Evolutionary conservation across 352 stramenopile genomes (phyloP).

Genomic region (Pythium volutum): DNA sequence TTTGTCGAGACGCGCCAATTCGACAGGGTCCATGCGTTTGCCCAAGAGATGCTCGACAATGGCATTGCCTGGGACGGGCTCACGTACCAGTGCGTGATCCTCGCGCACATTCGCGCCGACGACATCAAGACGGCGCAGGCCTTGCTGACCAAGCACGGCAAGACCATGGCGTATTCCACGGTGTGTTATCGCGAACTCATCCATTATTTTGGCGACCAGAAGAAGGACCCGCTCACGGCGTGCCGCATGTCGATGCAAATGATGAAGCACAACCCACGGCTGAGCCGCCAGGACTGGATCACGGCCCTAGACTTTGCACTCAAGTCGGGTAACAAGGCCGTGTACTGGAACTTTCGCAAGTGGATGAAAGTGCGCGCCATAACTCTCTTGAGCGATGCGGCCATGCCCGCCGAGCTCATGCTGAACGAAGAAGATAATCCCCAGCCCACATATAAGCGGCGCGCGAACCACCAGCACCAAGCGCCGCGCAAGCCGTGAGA

Average conservation of each 20-base stretch:
- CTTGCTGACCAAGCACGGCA: conserved; percentile 63
- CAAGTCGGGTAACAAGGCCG: conserved; percentile 54
- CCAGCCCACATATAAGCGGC: conserved; percentile 27
- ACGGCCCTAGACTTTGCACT: conserved; percentile 63
- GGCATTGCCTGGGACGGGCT: conserved; percentile 65
- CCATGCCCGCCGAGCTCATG: conserved; percentile 60
- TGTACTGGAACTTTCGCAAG: conserved; percentile 88
- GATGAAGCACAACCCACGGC: conserved; percentile 76
- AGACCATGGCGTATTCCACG: conserved; percentile 69
- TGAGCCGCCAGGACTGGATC: conserved; percentile 78
- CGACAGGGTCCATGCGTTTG: conserved; percentile 51
- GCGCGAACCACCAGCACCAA: conserved; percentile 7
- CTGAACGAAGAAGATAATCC: conserved; percentile 36
- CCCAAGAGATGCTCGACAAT: conserved; percentile 55
- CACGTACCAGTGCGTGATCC: conserved; percentile 61
- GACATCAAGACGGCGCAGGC: conserved; percentile 60
- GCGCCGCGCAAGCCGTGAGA: conserved; percentile 17
- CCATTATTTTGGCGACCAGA: conserved; percentile 54
- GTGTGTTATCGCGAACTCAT: conserved; percentile 75
- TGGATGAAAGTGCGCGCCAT: conserved; percentile 76
- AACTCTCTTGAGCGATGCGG: conserved; percentile 48
- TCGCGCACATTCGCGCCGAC: conserved; percentile 59
- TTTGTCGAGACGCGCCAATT: conserved; percentile 56
- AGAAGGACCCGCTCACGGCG: conserved; percentile 59
- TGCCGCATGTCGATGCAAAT: conserved; percentile 82